These are phyloP conservation scores for Cicer yamashitae DNA, from an alignment of 306 rosid species.

Conservation along the genomic window DNA sequence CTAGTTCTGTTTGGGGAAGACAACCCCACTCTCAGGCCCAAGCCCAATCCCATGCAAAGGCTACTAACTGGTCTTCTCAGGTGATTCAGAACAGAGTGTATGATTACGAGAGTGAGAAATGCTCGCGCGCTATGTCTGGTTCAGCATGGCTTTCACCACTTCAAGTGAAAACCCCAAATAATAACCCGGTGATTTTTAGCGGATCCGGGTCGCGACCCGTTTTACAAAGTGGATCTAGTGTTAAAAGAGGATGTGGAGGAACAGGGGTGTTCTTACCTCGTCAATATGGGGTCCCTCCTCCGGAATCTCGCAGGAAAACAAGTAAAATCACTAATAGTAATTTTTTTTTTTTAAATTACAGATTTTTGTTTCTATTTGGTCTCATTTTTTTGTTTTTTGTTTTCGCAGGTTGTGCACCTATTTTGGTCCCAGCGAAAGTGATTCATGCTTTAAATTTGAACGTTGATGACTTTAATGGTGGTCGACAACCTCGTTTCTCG, in stretches of 20 bases:
- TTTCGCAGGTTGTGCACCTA: conserved; percentile 56
- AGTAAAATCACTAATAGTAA: conserved; percentile 41
- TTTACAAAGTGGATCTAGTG: conserved; percentile 52
- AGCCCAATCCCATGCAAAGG: conserved; percentile 39
- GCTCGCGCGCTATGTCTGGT: conserved; percentile 46
- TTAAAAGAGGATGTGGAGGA: conserved; percentile 68
- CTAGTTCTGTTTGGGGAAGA: conserved; percentile 56
- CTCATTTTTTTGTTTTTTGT: not conserved
- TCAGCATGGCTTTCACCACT: conserved; percentile 56
- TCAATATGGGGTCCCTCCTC: conserved; percentile 55
- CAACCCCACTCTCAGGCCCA: conserved; percentile 46
- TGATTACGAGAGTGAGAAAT: conserved; percentile 41
- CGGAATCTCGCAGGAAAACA: conserved; percentile 68
- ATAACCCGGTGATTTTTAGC: conserved; percentile 14
- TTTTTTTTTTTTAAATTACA: no score
- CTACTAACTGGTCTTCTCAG: conserved; percentile 48
- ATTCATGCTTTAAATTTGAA: conserved; percentile 65
- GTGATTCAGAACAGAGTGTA: conserved; percentile 58
- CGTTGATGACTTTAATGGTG: conserved; percentile 50
- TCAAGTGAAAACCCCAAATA: conserved; percentile 47
- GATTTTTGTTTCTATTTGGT: not conserved
- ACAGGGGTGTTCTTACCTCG: conserved; percentile 98
- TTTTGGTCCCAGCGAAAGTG: conserved; percentile 65
- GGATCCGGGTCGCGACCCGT: conserved; percentile 49
- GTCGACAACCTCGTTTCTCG: conserved; percentile 48